Conservation (phyloP, 306 rosid species). For the Malus orientalis region DNA sequence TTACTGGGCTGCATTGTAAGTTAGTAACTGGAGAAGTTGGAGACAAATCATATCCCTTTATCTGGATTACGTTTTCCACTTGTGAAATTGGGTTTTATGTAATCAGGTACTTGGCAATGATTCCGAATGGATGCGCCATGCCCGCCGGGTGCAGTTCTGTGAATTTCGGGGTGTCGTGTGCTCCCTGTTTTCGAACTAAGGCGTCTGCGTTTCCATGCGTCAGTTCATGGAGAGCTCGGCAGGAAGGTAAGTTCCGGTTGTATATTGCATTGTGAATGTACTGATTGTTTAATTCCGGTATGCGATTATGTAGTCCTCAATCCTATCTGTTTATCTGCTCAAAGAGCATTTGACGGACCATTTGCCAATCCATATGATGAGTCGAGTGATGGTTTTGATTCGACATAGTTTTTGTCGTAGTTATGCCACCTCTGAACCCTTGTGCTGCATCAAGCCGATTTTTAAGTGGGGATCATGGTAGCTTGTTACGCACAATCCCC, state of each 20-base stretch:
- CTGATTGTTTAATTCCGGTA: background rate
- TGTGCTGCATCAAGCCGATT: slow-evolving; percentile 47
- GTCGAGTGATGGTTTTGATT: background rate
- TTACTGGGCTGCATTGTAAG: background rate
- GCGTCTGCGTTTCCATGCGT: slow-evolving; percentile 30
- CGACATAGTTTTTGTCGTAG: slow-evolving; percentile 17
- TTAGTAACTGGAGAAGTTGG: no score
- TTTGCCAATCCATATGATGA: background rate
- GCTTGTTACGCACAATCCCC: slow-evolving; percentile 41
- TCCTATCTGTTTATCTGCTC: background rate
- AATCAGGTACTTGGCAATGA: slow-evolving; percentile 45
- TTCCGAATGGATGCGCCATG: slow-evolving; percentile 37
- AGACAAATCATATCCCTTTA: background rate
- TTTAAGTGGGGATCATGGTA: slow-evolving; percentile 48
- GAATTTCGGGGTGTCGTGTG: slow-evolving; percentile 22
- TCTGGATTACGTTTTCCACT: background rate
- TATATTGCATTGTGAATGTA: slow-evolving; percentile 18
- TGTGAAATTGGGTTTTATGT: background rate
- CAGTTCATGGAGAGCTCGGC: slow-evolving; percentile 30
- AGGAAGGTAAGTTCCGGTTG: slow-evolving; percentile 23
- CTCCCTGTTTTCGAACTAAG: slow-evolving; percentile 31
- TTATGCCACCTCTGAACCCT: slow-evolving; percentile 36
- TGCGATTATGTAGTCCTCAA: background rate
- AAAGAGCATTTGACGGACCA: background rate
- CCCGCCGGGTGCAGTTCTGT: slow-evolving; percentile 38